Evolutionary conservation across 176 grass and related monocot species (phyloP).

Genomic region (Alopecurus myosuroides): DNA sequence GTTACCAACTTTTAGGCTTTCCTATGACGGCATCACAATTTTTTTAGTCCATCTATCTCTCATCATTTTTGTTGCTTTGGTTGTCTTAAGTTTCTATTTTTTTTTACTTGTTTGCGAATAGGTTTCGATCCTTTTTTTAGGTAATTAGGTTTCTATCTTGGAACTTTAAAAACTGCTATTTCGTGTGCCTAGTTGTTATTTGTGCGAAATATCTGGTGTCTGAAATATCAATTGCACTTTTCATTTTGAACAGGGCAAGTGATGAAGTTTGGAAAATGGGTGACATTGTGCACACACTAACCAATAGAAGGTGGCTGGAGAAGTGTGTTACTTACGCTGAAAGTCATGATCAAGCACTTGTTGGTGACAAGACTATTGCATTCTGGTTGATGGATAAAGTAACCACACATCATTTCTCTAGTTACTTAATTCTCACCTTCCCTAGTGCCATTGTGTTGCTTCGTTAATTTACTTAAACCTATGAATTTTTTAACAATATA

Average conservation of each 20-base stretch:
- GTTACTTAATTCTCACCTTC: neutral
- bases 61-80: neutral
- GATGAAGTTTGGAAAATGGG: slow-evolving; percentile 91
- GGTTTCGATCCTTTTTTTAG: neutral
- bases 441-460: neutral
- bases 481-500: neutral
- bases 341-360: slow-evolving; percentile 97
- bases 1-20: neutral
- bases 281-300: slow-evolving; percentile 87
- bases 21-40: neutral
- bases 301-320: slow-evolving; percentile 92
- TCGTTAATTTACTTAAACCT: neutral
- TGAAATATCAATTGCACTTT: neutral
- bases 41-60: neutral
- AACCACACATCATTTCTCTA: slow-evolving; percentile 23
- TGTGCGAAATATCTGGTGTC: neutral
- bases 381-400: slow-evolving; percentile 93
- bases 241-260: slow-evolving; percentile 47
- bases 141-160: neutral
- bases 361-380: slow-evolving; percentile 98
- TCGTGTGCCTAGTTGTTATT: neutral
- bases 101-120: neutral
- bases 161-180: neutral
- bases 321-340: slow-evolving; percentile 96
- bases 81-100: neutral